A percentile compares a stretch with the other conserved stretches of the same genome.
These are phyloP conservation scores for Myriosclerotinia duriaeana DNA, from an alignment of 2,329 filamentous ascomycete species.

Conservation along the genomic window DNA sequence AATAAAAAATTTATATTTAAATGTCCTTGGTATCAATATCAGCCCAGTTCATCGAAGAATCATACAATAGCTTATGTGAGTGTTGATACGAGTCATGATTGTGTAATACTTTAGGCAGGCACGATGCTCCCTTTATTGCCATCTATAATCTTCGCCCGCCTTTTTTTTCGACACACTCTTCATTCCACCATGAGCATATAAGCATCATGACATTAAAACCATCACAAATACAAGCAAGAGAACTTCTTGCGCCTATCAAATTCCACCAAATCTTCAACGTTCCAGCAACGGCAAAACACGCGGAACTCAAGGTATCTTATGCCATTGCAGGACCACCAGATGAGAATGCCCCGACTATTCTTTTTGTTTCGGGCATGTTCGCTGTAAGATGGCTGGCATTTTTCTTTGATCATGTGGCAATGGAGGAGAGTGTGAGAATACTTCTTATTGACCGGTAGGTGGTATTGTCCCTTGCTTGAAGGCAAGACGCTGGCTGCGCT, in stretches of 20 bases:
- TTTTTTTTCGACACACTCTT: background rate
- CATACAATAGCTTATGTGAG: conserved; percentile 2
- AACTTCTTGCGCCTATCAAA: conserved; percentile 29
- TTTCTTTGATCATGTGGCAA: conserved; percentile 39
- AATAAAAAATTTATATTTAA: conserved; percentile 12
- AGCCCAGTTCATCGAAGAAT: background rate
- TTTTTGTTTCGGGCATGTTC: conserved; percentile 46
- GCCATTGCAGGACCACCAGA: conserved; percentile 34
- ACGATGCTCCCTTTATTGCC: background rate
- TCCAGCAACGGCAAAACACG: conserved; percentile 33
- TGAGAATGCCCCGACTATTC: conserved; percentile 37
- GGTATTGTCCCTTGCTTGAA: background rate
- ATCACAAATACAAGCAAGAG: conserved; percentile 28
- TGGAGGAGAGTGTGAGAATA: conserved; percentile 41
- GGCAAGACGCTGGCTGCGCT: background rate
- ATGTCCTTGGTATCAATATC: background rate
- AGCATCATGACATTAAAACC: conserved; percentile 6
- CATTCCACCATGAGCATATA: background rate
- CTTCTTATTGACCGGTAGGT: conserved; percentile 45
- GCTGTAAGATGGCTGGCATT: conserved; percentile 40
- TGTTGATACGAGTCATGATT: background rate
- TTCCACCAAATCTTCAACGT: conserved; percentile 35
- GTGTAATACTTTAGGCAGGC: background rate
- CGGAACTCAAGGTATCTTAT: conserved; percentile 34
- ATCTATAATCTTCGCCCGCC: background rate